Conservation (phyloP, 2,329 filamentous ascomycete genomes). For the Emericellopsis atlantica region DNA sequence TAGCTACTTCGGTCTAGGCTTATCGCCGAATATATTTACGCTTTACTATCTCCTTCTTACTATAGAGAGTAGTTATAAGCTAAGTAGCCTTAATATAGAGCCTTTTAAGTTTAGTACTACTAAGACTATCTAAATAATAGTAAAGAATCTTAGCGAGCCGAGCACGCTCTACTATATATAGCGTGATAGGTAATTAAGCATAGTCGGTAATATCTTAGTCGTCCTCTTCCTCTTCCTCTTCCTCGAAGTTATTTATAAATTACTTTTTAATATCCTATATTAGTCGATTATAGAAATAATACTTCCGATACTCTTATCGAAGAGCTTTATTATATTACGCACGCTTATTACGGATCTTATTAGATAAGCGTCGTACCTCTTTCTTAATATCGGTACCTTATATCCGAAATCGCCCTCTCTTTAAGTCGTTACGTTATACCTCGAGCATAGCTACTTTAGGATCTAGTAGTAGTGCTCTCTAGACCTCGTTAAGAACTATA, state of each 20-base stretch:
- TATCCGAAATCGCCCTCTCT: conserved; percentile 12
- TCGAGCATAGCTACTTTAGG: conserved; percentile 12
- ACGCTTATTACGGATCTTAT: conserved; percentile 9
- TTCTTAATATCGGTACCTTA: conserved; percentile 9
- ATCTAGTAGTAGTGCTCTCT: conserved; percentile 10
- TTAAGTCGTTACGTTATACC: conserved; percentile 8
- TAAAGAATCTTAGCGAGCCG: too few relatives aligned
- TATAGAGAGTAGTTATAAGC: too few relatives aligned
- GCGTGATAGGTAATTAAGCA: background rate
- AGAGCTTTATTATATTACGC: conserved; percentile 7
- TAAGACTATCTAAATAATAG: too few relatives aligned
- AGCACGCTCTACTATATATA: too few relatives aligned
- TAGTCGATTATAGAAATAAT: conserved; percentile 14
- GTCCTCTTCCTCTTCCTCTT: background rate
- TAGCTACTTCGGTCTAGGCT: background rate
- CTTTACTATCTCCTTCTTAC: too few relatives aligned
- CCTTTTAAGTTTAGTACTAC: too few relatives aligned
- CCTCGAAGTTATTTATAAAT: conserved; percentile 3
- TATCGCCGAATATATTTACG: too few relatives aligned
- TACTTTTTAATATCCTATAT: conserved; percentile 14
- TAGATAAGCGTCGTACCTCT: conserved; percentile 10
- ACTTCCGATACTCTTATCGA: conserved; percentile 10
- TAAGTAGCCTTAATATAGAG: too few relatives aligned
- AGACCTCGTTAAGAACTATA: conserved; percentile 16
- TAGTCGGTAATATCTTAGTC: background rate